Conservation (phyloP, 2,329 filamentous ascomycete species). For the Colletotrichum gigasporum region DNA sequence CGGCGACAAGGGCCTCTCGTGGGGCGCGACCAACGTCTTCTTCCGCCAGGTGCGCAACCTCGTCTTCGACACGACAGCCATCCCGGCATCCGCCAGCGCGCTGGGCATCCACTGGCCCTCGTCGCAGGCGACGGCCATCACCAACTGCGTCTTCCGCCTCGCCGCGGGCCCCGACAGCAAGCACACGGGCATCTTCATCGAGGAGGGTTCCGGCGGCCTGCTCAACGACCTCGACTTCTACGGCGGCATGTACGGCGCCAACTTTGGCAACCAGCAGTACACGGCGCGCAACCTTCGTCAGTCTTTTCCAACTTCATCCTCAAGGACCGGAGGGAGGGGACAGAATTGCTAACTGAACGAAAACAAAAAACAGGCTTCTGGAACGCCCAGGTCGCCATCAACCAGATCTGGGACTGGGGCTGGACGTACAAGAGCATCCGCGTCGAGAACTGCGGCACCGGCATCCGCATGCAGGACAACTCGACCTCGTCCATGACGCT, state of each 20-base stretch:
- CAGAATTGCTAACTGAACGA: too few species aligned
- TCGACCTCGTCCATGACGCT: constrained; percentile 80
- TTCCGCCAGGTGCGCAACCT: constrained; percentile 68
- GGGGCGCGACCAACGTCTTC: constrained; percentile 67
- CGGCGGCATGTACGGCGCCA: constrained; percentile 69
- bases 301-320: neutral
- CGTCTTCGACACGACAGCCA: constrained; percentile 61
- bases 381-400: constrained; percentile 71
- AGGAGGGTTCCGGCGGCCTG: constrained; percentile 72
- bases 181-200: constrained; percentile 69
- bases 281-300: constrained; percentile 68
- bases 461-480: constrained; percentile 71
- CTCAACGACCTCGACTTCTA: constrained; percentile 76
- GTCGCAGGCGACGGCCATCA: constrained; percentile 68
- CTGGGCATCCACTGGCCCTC: constrained; percentile 75
- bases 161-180: constrained; percentile 55
- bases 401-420: constrained; percentile 80
- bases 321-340: too few species aligned
- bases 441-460: constrained; percentile 71
- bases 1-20: constrained; percentile 52
- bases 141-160: constrained; percentile 66
- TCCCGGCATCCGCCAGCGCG: constrained; percentile 54
- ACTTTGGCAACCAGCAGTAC: constrained; percentile 75
- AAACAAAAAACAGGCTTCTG: constrained; percentile 56
- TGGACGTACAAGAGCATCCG: constrained; percentile 76